Evolutionary conservation across 768 basidiomycete species (phyloP), one percentile per base, ranked within the genome.

Genomic region (Tremella mesenterica): DNA sequence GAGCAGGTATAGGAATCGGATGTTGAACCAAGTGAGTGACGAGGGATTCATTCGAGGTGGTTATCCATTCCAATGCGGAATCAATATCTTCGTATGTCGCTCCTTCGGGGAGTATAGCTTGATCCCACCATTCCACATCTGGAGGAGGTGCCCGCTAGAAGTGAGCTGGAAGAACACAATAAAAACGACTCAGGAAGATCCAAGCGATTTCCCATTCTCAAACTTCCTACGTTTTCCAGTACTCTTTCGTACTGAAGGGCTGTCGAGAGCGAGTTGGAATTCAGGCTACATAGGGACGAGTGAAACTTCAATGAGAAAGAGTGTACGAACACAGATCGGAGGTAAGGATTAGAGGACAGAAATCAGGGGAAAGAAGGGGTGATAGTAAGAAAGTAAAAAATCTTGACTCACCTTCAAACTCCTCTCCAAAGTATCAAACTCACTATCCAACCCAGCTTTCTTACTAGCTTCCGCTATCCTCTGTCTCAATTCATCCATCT

Each of bases 111-210:
- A 99, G 76, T 13, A 96, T 76, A 0, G 87, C 80, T 20, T 81
- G 83, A 74, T 99, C 95, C 95, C 95, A 99, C 95, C 95, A 99
- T 72, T 97, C 95, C 3, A 84, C 81, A 4, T 81, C 84, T 0
- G 93, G 93, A 6, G 93, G 95, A 0, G 88, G 80, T 50, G 82
- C 81, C 39, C 91, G 79, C 85, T 92, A 61, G 20, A 50, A 20
- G 4, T 13, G 31, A 31, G 27, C 18, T 13, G 29, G 48, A 23
- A 16, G 14, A 2, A 14, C n/a, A 33, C 23, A 13, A 16, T 50
- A 49, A 6, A 26, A 10, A n/a, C 41, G 1, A 28, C 18, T 8
- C 16, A n/a, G n/a, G n/a, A n/a, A n/a, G n/a, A n/a, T n/a, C n/a
- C n/a, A n/a, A n/a, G n/a, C n/a, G n/a, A n/a, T n/a, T n/a, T n/a